A percentile compares a stretch with the other conserved stretches of the same genome.
phyloP scores from a whole-genome alignment of 2,329 filamentous ascomycete genomes.

The Trichoderma sp. region DNA sequence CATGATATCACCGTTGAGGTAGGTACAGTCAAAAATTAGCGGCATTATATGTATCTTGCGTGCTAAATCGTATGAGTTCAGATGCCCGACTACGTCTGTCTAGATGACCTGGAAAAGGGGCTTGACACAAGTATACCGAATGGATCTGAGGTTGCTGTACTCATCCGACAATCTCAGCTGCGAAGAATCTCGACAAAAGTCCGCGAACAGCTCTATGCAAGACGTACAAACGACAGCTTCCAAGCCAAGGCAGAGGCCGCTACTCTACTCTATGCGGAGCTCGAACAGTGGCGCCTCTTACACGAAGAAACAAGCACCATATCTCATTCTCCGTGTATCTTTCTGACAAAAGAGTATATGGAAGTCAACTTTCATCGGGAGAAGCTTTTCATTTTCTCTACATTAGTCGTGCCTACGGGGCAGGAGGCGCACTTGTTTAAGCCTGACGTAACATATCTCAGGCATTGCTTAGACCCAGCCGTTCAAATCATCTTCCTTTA shows the following conservation, averaged over 20 bases:
- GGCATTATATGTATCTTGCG: not conserved
- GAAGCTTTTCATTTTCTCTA: conserved; percentile 18
- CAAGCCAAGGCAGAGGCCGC: not conserved
- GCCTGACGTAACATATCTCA: conserved; percentile 15
- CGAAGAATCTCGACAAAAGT: not conserved
- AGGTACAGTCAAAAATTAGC: not conserved
- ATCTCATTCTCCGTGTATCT: conserved; percentile 6
- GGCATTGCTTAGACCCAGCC: conserved; percentile 9
- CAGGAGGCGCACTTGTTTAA: not conserved
- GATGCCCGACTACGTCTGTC: not conserved
- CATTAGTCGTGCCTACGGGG: conserved; percentile 12
- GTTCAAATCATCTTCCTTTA: conserved; percentile 19
- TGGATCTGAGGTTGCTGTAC: not conserved
- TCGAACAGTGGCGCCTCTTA: not conserved
- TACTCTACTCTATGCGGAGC: not conserved
- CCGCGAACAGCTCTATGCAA: not conserved
- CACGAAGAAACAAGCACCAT: not conserved
- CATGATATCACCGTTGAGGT: not conserved
- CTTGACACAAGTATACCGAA: not conserved
- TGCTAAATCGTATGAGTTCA: not conserved
- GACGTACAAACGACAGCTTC: not conserved
- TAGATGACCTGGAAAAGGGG: not conserved
- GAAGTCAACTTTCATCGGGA: conserved; percentile 17
- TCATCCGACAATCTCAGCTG: not conserved
- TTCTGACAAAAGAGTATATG: conserved; percentile 18